Conservation (phyloP, 306 rosid genomes). For the Cajanus cajan region DNA sequence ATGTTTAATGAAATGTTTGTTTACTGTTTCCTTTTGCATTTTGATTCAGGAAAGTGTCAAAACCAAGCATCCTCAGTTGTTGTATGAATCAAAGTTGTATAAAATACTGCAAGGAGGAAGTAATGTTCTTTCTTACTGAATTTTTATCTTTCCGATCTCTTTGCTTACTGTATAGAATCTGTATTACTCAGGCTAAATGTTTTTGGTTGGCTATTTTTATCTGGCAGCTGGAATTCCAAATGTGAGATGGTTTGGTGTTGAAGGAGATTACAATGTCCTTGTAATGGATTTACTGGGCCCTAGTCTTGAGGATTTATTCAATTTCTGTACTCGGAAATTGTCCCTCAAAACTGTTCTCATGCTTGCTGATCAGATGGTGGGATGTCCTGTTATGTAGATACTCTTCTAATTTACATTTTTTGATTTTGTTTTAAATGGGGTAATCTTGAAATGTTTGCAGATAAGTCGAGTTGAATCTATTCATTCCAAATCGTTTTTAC, state of each 20-base stretch:
- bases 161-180: slow-evolving; percentile 7
- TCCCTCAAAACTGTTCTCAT: slow-evolving; percentile 95
- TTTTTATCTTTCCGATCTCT: slow-evolving; percentile 12
- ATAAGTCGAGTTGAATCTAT: slow-evolving; percentile 91
- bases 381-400: slow-evolving; percentile 22
- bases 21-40: slow-evolving; percentile 17
- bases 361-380: slow-evolving; percentile 99
- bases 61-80: slow-evolving; percentile 94
- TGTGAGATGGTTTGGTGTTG: slow-evolving; percentile 88
- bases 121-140: slow-evolving; percentile 45
- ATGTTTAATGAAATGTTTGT: slow-evolving; percentile 17
- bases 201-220: slow-evolving; percentile 26
- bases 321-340: slow-evolving; percentile 90
- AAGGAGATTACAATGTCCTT: slow-evolving; percentile 94
- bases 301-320: slow-evolving; percentile 95
- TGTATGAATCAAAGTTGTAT: slow-evolving; percentile 88
- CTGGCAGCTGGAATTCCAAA: slow-evolving; percentile 87
- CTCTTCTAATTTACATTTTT: slow-evolving; percentile 19
- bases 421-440: background rate
- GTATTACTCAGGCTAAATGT: slow-evolving; percentile 26
- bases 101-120: slow-evolving; percentile 98
- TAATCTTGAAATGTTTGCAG: slow-evolving; percentile 40
- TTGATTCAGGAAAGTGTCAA: slow-evolving; percentile 76
- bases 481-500: slow-evolving; percentile 90
- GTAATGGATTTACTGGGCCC: slow-evolving; percentile 96